phyloP scores from a whole-genome alignment of 768 basidiomycete genomes.

The Asterophora parasitica region DNA sequence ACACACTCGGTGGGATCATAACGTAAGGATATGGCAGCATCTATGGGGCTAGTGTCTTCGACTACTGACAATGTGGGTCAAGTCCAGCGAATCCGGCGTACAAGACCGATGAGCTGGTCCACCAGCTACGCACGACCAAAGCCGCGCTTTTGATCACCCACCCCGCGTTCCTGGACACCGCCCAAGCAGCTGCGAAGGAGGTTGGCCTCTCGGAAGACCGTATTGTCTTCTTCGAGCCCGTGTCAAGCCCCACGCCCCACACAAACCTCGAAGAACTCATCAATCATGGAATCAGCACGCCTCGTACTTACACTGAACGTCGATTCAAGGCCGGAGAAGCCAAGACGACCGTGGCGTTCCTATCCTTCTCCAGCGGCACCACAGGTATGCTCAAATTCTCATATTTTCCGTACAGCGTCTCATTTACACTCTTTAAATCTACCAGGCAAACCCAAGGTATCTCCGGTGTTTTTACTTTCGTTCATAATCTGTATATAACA shows the following conservation, averaged over 20 bases:
- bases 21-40: conserved; percentile 35
- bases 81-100: conserved; percentile 63
- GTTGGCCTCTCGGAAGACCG: conserved; percentile 38
- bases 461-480: not conserved
- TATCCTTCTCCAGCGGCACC: conserved; percentile 73
- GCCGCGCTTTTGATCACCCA: conserved; percentile 47
- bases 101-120: conserved; percentile 49
- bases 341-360: conserved; percentile 56
- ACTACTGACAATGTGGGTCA: conserved; percentile 14
- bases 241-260: conserved; percentile 11
- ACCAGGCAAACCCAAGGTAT: conserved; percentile 34
- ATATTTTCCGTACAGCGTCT: conserved; percentile 5
- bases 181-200: conserved; percentile 37
- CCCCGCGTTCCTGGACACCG: conserved; percentile 38
- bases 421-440: not conserved
- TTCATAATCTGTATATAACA: not conserved
- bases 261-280: conserved; percentile 47
- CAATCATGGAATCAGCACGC: conserved; percentile 30
- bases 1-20: conserved; percentile 52
- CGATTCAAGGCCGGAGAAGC: conserved; percentile 52
- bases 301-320: conserved; percentile 39
- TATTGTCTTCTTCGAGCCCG: conserved; percentile 33
- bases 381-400: conserved; percentile 41
- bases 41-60: not conserved
- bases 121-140: conserved; percentile 49